Base-by-base conservation (phyloP, 176 grass and related monocot species). In the Lolium multiflorum region DNA sequence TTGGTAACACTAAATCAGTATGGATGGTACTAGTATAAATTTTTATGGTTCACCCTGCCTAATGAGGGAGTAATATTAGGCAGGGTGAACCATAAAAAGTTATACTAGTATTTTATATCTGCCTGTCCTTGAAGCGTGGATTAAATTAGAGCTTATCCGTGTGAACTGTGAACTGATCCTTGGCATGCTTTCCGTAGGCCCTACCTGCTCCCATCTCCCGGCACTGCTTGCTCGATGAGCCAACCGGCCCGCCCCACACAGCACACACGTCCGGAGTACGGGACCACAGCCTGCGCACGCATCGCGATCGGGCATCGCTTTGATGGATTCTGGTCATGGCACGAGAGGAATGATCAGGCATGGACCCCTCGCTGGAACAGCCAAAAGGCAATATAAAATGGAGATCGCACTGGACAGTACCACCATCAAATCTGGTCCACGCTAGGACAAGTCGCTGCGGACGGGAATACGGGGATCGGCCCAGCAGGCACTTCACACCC, bases 271-370 rank as follows among this genome's bases (percentile, higher is more conserved):
- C 9, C 41, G 41, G 41, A 43, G 24, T 31, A 13, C 54, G 31
- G 44, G 20, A 7, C 56, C 31, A 35, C 31, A 35, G 31, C 31
- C 59, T 26, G 63, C 62, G 21, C 46, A 81, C 79, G 79, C 25
- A 55, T 74, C 44, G 15, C 43, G 43, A 18, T 63, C 58, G 25
- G 43, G 43, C 71, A 73, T 74, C 44, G 15, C 43, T 74, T 46
- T 74, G 2, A 72, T 14, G 41, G 41, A 72, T 72, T 47, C 70
- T 72, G 31, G 31, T 35, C 31, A 35, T 35, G 31, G 31, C 51
- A 13, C 58, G 75, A 79, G 51, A 79, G 64, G 76, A 85, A 58
- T 69, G 31, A 85, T 79, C 28, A 20, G 37, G 1, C 9, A 20
- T 41, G 38, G 62, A 41, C 21, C 76, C 84, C 41, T 3, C 41